Evolutionary conservation across 208 protist genomes (phyloP).

Genomic region (Leptomonas pyrrhocoris): DNA sequence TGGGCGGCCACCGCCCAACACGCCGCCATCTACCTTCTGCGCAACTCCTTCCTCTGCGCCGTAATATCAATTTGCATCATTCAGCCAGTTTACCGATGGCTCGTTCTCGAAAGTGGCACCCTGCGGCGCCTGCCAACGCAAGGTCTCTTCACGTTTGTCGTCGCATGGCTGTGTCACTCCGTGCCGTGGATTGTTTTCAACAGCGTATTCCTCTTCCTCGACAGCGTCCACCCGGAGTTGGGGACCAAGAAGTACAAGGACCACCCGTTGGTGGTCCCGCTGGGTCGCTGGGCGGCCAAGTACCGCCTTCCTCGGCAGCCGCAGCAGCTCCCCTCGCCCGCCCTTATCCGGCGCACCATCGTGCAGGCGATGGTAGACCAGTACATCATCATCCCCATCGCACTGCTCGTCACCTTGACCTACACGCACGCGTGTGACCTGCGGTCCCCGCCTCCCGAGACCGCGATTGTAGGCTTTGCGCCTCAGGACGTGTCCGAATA

Average conservation of each 20-base stretch:
- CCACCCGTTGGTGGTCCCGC: slow-evolving; percentile 20
- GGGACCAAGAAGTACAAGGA: slow-evolving; percentile 27
- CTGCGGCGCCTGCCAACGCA: slow-evolving; percentile 18
- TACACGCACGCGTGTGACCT: slow-evolving; percentile 23
- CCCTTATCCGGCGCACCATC: slow-evolving; percentile 29
- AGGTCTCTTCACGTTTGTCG: slow-evolving; percentile 36
- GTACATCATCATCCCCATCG: slow-evolving; percentile 29
- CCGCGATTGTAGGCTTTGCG: slow-evolving; percentile 30
- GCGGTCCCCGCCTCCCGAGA: slow-evolving; percentile 26
- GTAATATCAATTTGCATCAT: slow-evolving; percentile 34
- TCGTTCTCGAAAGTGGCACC: slow-evolving; percentile 24
- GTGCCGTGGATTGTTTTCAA: slow-evolving; percentile 48
- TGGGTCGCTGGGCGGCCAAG: slow-evolving; percentile 35
- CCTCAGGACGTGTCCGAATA: slow-evolving; percentile 23
- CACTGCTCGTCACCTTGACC: slow-evolving; percentile 17
- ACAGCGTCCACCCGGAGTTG: slow-evolving; percentile 35
- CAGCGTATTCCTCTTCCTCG: slow-evolving; percentile 44
- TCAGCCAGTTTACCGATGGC: slow-evolving; percentile 36
- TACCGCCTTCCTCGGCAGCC: slow-evolving; percentile 40
- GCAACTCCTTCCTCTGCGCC: slow-evolving; percentile 31
- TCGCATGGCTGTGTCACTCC: slow-evolving; percentile 40
- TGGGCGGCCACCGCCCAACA: slow-evolving; percentile 18
- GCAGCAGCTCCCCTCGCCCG: slow-evolving; percentile 32
- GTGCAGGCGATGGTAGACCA: slow-evolving; percentile 33
- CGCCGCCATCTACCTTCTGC: slow-evolving; percentile 33